These are phyloP conservation scores for Neurospora sp. DNA, from an alignment of 495 filamentous ascomycete genomes.

Conservation along the genomic window DNA sequence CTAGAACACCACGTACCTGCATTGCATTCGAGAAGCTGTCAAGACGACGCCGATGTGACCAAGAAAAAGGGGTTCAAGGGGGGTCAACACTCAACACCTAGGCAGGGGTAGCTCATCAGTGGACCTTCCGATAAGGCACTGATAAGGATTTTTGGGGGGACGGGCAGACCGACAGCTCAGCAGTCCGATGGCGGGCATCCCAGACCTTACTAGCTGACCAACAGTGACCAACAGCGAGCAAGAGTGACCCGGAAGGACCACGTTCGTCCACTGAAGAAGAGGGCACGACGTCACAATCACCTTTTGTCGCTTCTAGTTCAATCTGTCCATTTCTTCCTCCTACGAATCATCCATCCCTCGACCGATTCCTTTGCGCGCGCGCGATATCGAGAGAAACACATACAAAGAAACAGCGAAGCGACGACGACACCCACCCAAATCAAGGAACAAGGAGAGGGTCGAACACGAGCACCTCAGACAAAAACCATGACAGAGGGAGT, in stretches of 20 bases:
- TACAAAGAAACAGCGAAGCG: background rate
- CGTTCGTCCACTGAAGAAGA: background rate
- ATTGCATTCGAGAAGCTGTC: background rate
- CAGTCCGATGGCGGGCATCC: background rate
- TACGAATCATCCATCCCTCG: background rate
- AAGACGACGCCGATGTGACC: background rate
- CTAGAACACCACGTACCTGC: background rate
- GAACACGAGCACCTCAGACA: background rate
- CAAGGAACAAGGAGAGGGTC: background rate
- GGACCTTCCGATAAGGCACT: background rate
- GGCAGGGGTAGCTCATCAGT: background rate
- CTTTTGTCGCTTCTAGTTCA: background rate
- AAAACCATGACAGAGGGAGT: constrained; percentile 16
- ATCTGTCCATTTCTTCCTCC: background rate
- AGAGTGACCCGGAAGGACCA: background rate
- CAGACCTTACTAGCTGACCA: background rate
- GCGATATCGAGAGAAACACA: background rate
- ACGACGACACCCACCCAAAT: background rate
- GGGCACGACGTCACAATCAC: background rate
- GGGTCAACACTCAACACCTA: background rate
- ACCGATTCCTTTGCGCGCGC: background rate
- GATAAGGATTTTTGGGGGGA: background rate
- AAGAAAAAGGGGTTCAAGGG: background rate
- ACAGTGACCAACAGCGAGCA: background rate
- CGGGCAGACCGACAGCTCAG: background rate